Conservation (phyloP, 805 yeast species). For the Teunomyces pallodes region DNA sequence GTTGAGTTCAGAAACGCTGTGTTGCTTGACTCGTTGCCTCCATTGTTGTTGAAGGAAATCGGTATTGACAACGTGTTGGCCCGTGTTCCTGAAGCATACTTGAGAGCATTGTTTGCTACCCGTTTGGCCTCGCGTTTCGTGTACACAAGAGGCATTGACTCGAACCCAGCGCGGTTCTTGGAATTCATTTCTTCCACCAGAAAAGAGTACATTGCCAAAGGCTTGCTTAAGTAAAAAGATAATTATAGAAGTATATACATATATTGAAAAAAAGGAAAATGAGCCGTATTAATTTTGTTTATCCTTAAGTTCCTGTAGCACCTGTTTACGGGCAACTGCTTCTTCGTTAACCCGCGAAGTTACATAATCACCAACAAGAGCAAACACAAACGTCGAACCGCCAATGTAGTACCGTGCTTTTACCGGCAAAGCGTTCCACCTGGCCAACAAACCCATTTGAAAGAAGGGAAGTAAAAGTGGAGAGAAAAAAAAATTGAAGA, state of each 20-base stretch:
- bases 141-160: slow-evolving; percentile 74
- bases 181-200: slow-evolving; percentile 63
- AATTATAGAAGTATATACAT: background rate
- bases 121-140: slow-evolving; percentile 82
- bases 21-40: slow-evolving; percentile 74
- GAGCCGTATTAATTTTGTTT: background rate
- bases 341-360: slow-evolving; percentile 35
- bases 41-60: slow-evolving; percentile 60
- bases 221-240: slow-evolving; percentile 21
- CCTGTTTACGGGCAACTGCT: slow-evolving; percentile 29
- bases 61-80: slow-evolving; percentile 66
- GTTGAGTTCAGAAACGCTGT: slow-evolving; percentile 71
- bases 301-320: slow-evolving; percentile 21
- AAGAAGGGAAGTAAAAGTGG: background rate
- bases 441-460: slow-evolving; percentile 29
- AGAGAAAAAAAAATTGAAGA: background rate
- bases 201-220: slow-evolving; percentile 38
- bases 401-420: slow-evolving; percentile 42
- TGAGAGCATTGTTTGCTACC: slow-evolving; percentile 86
- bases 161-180: slow-evolving; percentile 76
- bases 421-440: slow-evolving; percentile 41
- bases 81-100: slow-evolving; percentile 84
- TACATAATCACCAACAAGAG: slow-evolving; percentile 40
- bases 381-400: slow-evolving; percentile 38
- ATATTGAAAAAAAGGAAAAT: background rate